phyloP scores from a whole-genome alignment of 2,329 filamentous ascomycete species.

The Verticillium nubilum region DNA sequence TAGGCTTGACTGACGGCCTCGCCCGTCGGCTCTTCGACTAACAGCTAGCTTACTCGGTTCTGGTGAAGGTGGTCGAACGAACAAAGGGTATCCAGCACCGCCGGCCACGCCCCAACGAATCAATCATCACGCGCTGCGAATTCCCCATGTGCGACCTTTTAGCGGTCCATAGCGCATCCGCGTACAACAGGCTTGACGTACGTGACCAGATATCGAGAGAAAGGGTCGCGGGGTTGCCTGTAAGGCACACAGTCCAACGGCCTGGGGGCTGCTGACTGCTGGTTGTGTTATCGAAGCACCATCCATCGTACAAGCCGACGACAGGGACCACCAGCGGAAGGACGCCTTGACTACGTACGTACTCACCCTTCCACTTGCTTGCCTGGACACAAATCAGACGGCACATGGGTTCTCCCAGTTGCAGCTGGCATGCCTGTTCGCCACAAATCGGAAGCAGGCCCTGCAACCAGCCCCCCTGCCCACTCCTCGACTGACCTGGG shows the following conservation, averaged over 20 bases:
- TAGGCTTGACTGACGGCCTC: neutral
- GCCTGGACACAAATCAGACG: neutral
- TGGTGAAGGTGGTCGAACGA: neutral
- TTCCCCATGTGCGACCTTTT: constrained; percentile 11
- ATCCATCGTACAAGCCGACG: neutral
- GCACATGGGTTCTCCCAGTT: neutral
- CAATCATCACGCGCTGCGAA: constrained; percentile 8
- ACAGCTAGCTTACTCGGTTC: neutral
- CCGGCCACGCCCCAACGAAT: constrained; percentile 6
- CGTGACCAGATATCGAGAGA: neutral
- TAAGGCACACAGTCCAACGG: constrained; percentile 1
- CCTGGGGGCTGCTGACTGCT: neutral
- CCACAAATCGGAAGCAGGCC: constrained; percentile 2
- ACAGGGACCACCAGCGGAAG: neutral
- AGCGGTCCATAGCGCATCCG: constrained; percentile 7
- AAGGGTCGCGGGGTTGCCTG: neutral
- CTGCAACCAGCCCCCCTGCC: neutral
- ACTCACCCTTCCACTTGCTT: neutral
- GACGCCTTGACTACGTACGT: neutral
- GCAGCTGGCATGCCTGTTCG: neutral
- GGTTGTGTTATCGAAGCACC: neutral
- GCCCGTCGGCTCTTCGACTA: neutral
- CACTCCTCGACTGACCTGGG: neutral
- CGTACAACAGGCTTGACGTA: constrained; percentile 4
- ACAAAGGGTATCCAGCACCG: neutral